Evolutionary conservation across 257 asterid genomes (phyloP), one percentile per base, ranked within the genome.

Genomic region (Solanum tarijense): DNA sequence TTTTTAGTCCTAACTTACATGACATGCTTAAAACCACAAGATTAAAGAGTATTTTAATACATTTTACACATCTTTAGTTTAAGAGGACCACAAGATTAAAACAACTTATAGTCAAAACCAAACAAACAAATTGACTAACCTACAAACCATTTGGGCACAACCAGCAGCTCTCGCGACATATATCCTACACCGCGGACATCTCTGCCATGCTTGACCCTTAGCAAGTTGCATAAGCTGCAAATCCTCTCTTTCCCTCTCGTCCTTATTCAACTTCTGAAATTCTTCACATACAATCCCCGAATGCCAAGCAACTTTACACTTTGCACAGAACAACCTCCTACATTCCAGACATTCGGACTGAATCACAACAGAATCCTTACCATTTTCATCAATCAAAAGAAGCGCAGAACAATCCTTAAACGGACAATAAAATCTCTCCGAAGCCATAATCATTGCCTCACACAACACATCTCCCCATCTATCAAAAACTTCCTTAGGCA

Each of bases 381-480:
- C 13, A 74, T 83, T 32, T 9, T 92, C 96, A 41, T 91, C 90
- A 32, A 94, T 87, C 89, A 95, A 65, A 86, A 94, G 55, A 86
- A 94, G 55, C 0, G 96, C 97, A 0, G 98, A 94, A 87, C 98
- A 94, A 55, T 93, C 94, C 88, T 91, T 93, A 78, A 32, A 93
- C 2, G 98, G 98, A 89, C 96, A 95, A 29, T 94, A 94, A 18
- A 92, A 91, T 81, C 66, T 93, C 90, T 94, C 92, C 6, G 92
- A 83, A 4, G 82, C 94, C 87, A 93, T 73, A 86, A 95, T 88
- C 89, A 91, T 2, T 0, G 94, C 91, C 89, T 95, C 98, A 12
- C 96, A 93, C 65, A 94, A 87, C 1, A 91, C 98, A 31, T 93
- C 96, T 2, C 96, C 95, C 98, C 98, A 95, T 89, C 96, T 84